phyloP scores from a whole-genome alignment of 495 filamentous ascomycete genomes.

The Choiromyces venosus region DNA sequence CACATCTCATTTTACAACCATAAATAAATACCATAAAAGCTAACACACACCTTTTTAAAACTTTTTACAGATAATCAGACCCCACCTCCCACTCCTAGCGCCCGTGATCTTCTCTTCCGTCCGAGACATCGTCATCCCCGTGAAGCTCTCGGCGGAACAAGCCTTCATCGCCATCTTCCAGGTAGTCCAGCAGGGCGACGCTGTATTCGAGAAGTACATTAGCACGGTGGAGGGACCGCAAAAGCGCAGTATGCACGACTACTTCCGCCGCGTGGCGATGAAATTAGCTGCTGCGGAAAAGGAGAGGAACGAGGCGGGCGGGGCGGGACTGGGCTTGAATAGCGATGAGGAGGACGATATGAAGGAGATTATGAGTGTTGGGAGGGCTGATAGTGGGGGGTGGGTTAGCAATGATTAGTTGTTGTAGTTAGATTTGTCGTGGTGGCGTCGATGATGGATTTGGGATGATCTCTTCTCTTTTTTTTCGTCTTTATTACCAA shows the following conservation, averaged over 20 bases:
- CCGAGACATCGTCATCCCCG: conserved; percentile 86
- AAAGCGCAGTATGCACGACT: conserved; percentile 91
- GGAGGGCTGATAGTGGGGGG: conserved; percentile 70
- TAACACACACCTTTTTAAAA: conserved; percentile 5
- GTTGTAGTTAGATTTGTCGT: conserved; percentile 4
- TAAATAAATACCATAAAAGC: neutral
- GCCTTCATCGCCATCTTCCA: conserved; percentile 91
- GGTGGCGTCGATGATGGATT: conserved; percentile 15
- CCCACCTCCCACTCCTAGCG: conserved; percentile 70
- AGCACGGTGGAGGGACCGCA: conserved; percentile 51
- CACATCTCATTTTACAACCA: neutral
- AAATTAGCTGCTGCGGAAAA: conserved; percentile 74
- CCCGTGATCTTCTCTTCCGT: conserved; percentile 84
- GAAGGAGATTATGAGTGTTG: conserved; percentile 91
- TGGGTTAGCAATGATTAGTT: conserved; percentile 48
- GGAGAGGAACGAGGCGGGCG: conserved; percentile 80
- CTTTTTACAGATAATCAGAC: conserved; percentile 53
- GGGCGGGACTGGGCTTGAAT: conserved; percentile 73
- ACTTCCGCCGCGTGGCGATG: conserved; percentile 88
- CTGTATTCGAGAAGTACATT: conserved; percentile 90
- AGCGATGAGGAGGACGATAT: conserved; percentile 91
- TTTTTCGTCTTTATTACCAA: neutral
- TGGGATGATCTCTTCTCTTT: conserved; percentile 8
- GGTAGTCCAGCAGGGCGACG: conserved; percentile 76
- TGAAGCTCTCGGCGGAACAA: conserved; percentile 91